These are phyloP conservation scores for Straminergon stramineum DNA, from an alignment of 225 moss, liverwort and hornwort genomes.

Conservation along the genomic window DNA sequence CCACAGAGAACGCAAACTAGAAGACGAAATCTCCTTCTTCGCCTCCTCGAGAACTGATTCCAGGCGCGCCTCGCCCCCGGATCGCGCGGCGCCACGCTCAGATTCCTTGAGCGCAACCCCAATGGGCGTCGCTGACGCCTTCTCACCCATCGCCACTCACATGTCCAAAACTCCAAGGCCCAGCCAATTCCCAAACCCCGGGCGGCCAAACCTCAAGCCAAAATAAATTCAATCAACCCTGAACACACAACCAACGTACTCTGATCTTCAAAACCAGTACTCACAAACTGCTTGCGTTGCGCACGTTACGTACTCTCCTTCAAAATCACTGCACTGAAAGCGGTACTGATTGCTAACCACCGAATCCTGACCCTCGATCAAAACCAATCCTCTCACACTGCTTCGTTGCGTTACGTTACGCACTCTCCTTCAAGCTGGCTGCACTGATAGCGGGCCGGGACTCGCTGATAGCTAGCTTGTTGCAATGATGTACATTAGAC, in stretches of 20 bases:
- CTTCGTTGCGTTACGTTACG: neutral
- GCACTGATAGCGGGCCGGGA: neutral
- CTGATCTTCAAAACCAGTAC: neutral
- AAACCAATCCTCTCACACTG: neutral
- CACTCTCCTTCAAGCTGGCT: neutral
- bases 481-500: neutral
- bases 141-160: conserved; percentile 26
- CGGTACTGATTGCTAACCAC: neutral
- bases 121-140: neutral
- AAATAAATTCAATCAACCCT: neutral
- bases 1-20: conserved; percentile 6
- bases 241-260: neutral
- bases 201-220: neutral
- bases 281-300: neutral
- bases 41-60: conserved; percentile 13
- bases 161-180: neutral
- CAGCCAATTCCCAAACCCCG: neutral
- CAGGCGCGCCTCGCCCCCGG: conserved; percentile 11
- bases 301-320: too few species aligned
- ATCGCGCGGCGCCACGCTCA: conserved; percentile 17
- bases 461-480: neutral
- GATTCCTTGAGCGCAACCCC: conserved; percentile 33
- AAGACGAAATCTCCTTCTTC: conserved; percentile 2
- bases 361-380: neutral
- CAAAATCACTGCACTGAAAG: neutral